Evolutionary conservation across 2,329 filamentous ascomycete genomes (phyloP), one percentile per base, ranked within the genome.

Genomic region (Exophiala viscosa): DNA sequence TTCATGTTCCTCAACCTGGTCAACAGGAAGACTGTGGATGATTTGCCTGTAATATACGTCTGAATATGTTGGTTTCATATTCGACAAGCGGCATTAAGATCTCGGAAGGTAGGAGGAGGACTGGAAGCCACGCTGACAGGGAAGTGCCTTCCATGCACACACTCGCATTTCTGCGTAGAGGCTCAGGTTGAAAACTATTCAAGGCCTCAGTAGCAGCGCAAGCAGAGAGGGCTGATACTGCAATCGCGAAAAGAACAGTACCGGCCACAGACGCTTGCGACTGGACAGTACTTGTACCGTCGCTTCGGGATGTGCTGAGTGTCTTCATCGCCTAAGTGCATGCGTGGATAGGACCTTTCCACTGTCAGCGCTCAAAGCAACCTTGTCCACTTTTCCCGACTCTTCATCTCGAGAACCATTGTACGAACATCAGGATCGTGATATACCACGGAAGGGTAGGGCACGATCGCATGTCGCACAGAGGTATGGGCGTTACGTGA

Each of bases 131-230:
- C 5, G 23, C 9, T 28, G 33, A 41, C 28, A 36, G 20, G 35
- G 40, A 35, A 38, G 15, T 38, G n/a, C 32, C 11, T 8, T 11
- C 3, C 42, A 40, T n/a, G 31, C 45, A 47, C 48, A 52, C 41
- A 54, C 50, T 23, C 45, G 48, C 48, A 43, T 45, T 34, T 39
- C 46, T 53, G 48, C 52, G 38, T 28, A 14, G 52, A 48, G 51
- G 57, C 57, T 60, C 57, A 41, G 57, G 55, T 60, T 60, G 57
- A 60, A 60, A 60, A 60, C 54, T 55, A 55, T 46, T 50, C 18
- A 44, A 39, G 28, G 32, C 42, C 52, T 54, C 50, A 52, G 45
- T 15, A 52, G 50, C 50, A 38, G 18, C 34, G 51, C 38, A 34
- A 39, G 42, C 39, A 42, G 54, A 54, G 48, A 47, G 54, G 54